Evolutionary conservation across 2,329 filamentous ascomycete genomes (phyloP), one percentile per base, ranked within the genome.

Genomic region (Monilinia fructigena): DNA sequence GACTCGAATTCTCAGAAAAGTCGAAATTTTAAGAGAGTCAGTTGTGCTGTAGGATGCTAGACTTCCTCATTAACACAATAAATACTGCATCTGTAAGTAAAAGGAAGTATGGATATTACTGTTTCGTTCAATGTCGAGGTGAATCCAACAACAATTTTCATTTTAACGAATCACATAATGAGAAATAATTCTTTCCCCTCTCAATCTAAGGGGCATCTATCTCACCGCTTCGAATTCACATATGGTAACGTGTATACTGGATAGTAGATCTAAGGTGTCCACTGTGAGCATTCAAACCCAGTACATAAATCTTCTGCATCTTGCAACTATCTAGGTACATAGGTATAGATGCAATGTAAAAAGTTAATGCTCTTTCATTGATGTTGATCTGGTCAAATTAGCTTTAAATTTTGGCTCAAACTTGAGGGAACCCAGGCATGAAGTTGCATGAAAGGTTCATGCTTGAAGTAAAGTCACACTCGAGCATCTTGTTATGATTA

Each of bases 141-240:
- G 58, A 26, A 18, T 31, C n/a, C 58, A 60, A 50, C 45, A 50
- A 61, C n/a, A 14, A 38, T 60, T 61, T 26, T 20, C 23, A 60
- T 50, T 48, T 48, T 35, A 45, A 38, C 56, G 20, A 48, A 60
- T 48, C 45, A 48, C 47, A 31, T 18, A 48, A 23, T 23, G n/a
- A 14, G 35, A 38, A 38, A 50, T 35, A 18, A 18, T n/a, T 16
- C 20, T 50, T 12, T 48, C 48, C 20, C 42, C 31, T 16, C 42
- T 48, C 53, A 48, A 48, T 45, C 42, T 50, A 50, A 35, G 28
- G 8, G 31, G 23, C n/a, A 61, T 26, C 58, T 61, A 61, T 26
- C 58, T 61, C 58, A 61, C 58, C 58, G 58, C 58, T 40, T 61
- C 58, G 31, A 61, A 61, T 50, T 61, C 45, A 61, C n/a, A 14